Evolutionary conservation across 371 early-diverging fungal genomes (phyloP).

Genomic region (Mucor mucedo): DNA sequence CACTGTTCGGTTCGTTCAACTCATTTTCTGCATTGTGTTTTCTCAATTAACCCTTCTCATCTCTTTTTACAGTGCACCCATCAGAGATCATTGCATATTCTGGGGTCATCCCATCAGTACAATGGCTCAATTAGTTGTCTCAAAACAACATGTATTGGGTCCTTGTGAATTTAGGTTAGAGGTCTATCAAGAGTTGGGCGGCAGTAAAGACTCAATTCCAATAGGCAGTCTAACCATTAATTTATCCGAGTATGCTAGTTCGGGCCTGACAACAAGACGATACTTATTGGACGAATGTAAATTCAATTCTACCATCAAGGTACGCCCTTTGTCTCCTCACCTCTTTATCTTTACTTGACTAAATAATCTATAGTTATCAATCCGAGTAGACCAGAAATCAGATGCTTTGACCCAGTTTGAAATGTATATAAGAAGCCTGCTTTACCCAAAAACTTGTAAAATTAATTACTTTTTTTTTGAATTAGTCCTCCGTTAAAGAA

Average conservation of each 20-base stretch:
- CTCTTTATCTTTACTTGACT: not conserved
- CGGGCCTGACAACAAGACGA: slow-evolving; percentile 37
- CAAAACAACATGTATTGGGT: slow-evolving; percentile 58
- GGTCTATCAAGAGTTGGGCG: slow-evolving; percentile 64
- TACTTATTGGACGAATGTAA: slow-evolving; percentile 54
- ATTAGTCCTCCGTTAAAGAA: slow-evolving; percentile 46
- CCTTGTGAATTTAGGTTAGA: slow-evolving; percentile 65
- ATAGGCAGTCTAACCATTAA: slow-evolving; percentile 56
- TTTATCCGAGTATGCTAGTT: slow-evolving; percentile 51
- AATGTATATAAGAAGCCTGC: slow-evolving; percentile 24
- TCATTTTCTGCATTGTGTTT: not conserved
- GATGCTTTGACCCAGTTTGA: slow-evolving; percentile 28
- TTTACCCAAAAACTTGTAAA: not conserved
- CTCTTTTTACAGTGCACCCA: slow-evolving; percentile 41
- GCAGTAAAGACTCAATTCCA: slow-evolving; percentile 52
- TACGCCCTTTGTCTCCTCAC: slow-evolving; percentile 2
- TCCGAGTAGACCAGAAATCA: slow-evolving; percentile 38
- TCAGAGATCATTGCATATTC: slow-evolving; percentile 59
- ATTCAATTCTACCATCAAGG: slow-evolving; percentile 55
- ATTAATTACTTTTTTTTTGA: not conserved
- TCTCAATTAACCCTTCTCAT: not conserved
- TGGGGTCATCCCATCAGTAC: slow-evolving; percentile 54
- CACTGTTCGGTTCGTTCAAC: slow-evolving; percentile 23
- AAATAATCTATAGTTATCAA: slow-evolving; percentile 33
- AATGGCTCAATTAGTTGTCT: slow-evolving; percentile 51